Evolutionary conservation across 106 monocot species (phyloP), one percentile per base, ranked within the genome.

Genomic region (Cymbidium sinense): DNA sequence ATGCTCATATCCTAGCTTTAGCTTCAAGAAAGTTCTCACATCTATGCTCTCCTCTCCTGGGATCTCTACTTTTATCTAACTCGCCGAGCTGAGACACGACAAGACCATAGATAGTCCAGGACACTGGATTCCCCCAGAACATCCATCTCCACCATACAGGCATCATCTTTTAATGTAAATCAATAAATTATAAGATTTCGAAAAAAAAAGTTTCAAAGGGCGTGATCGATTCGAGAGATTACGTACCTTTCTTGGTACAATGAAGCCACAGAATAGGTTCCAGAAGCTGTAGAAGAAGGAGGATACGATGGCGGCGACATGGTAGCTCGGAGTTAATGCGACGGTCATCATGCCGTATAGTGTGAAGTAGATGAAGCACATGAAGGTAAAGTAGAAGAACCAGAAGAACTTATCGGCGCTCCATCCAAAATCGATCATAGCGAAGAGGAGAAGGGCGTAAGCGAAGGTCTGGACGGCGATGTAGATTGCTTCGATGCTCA

Each of bases 71-170:
- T 55, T 70, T 76, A 0, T 87, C 84, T 20, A 34, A 61, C 21
- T 89, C 83, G 0, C 91, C 96, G 28, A 96, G 19, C 73, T 96
- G 96, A 8, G 96, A 96, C 23, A 41, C 74, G 11, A 91, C 41
- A 12, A 87, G 17, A 13, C 95, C 95, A 75, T 95, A 93, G 4
- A 87, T 86, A 27, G 93, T 85, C 93, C 89, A 93, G 0, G 93
- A 81, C 19, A 93, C 70, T n/a, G 96, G 96, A 55, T 85, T 83
- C 20, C 75, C 83, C 96, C 96, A 96, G 81, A 85, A 96, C 81
- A 86, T 93, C 96, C 96, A 96, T 78, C 93, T 91, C 93, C 93
- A 93, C 93, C 96, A 93, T 70, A 83, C 77, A 5, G 96, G 93
- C 31, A 96, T 89, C 54, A 75, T 28, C 96, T 93, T 47, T 44